Evolutionary conservation across 208 protist species (phyloP), one percentile per base, ranked within the genome.

Genomic region (Borovskyia barvae): DNA sequence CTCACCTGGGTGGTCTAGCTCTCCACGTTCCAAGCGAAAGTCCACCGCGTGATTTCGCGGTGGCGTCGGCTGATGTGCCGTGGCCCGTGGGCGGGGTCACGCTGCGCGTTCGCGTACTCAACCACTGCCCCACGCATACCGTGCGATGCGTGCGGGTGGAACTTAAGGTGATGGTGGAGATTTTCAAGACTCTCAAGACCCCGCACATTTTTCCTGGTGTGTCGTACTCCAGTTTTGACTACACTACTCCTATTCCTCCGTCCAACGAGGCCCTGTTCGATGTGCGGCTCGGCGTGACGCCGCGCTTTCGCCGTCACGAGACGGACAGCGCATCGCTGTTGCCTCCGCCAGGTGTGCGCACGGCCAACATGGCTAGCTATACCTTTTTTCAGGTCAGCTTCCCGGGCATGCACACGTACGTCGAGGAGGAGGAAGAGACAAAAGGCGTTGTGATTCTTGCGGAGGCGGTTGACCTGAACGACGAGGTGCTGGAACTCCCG

Each of bases 161-260:
- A 48, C 68, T 86, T 42, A 63, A 69, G 39, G 80, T 72, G 47
- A 72, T 42, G 30, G 61, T 86, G 22, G 60, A 78, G 42, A 52
- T 86, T 26, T 86, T 86, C 67, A 86, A 82, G 52, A 62, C 80
- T 9, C 75, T 86, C n/a, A 74, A 75, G 55, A 58, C 62, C 19
- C 71, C 80, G n/a, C 58, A 59, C 32, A 66, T 66, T 32, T 71
- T 71, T 39, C 64, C 64, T 12, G 64, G 64, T 2, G n/a, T 71
- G 29, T 72, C 75, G 14, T 72, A 82, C 53, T 66, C 75, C 11
- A 65, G 72, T 25, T 81, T 67, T 46, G 75, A 86, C 40, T 82
- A 86, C 75, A 79, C 56, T 1, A 35, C 45, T 19, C 40, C 63
- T 32, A 86, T 86, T 24, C 72, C 66, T 4, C 72, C 80, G 3